Evolutionary conservation across 1,139 yeast genomes (phyloP).

Genomic region (Cylindricascospora bacillispora): DNA sequence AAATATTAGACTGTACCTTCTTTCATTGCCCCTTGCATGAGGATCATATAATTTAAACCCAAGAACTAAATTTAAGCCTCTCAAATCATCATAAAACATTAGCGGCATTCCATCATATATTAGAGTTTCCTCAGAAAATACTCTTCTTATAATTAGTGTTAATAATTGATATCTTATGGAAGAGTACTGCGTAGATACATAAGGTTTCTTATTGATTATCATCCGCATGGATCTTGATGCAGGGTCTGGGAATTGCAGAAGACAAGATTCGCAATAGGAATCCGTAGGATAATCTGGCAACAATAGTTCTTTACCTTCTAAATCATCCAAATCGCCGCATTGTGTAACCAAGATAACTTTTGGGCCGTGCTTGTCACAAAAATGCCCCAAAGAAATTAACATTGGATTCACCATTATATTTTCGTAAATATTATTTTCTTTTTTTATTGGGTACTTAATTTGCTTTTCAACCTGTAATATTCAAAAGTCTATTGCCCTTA

Average conservation of each 20-base stretch:
- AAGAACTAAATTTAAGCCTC: constrained; percentile 56
- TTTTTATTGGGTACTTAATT: too few relatives aligned
- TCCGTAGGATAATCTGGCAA: constrained; percentile 26
- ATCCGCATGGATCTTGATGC: constrained; percentile 13
- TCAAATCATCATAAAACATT: constrained; percentile 54
- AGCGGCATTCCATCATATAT: constrained; percentile 55
- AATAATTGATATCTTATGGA: constrained; percentile 28
- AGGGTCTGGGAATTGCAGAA: constrained; percentile 34
- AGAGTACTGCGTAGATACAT: constrained; percentile 53
- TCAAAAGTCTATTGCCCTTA: too few relatives aligned
- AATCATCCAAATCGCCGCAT: constrained; percentile 12
- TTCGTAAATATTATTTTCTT: too few relatives aligned
- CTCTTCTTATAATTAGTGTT: constrained; percentile 40
- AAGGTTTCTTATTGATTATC: constrained; percentile 13
- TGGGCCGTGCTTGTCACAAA: constrained; percentile 84
- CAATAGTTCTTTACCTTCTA: constrained; percentile 18
- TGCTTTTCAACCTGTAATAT: too few relatives aligned
- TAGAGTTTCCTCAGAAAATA: constrained; percentile 61
- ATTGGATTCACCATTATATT: too few relatives aligned
- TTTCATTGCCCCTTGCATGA: constrained; percentile 67
- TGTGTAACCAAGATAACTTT: constrained; percentile 66
- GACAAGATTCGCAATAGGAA: constrained; percentile 50
- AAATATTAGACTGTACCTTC: constrained; percentile 57
- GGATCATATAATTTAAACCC: constrained; percentile 58
- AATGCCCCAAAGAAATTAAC: constrained; percentile 56